Base-by-base conservation (phyloP, 805 yeast genomes). In the Wickerhamiella spandovensis region DNA sequence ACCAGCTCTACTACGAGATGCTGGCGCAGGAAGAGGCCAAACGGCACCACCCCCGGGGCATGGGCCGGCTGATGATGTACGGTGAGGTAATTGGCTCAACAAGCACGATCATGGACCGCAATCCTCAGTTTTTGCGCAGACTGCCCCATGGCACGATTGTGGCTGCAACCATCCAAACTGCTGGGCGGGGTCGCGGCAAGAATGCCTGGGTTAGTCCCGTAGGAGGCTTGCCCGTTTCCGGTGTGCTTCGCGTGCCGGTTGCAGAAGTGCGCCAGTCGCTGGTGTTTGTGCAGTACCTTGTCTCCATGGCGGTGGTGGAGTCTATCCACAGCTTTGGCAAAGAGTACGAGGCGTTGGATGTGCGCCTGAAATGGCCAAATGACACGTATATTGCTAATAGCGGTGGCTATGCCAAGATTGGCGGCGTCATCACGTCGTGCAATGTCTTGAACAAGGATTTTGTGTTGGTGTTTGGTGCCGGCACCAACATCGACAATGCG, bases 351-450 rank as follows among this genome's bases (percentile, higher is more conserved):
- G 82, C 78, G 44, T 66, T 92, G 57, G 97, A 95, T 0, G 72
- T 90, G 15, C 74, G 78, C 47, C 74, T 92, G 53, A 92, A 92
- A 63, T 92, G 99, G 99, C 99, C 99, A 1, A 92, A 92, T 63
- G 99, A 92, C 64, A 68, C 92, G 13, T 92, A 86, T 61, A 78
- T 82, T 3, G 63, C 78, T 58, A 79, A 77, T 50, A 45, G 47
- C 21, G 58, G 54, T 15, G 53, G 59, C 18, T 84, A 78, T 64
- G 77, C 78, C 18, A 90, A 90, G 62, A 75, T 89, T 8, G 80
- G 89, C 2, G 98, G 98, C 0, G 75, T 89, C 15, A 64, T 90
- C 45, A 87, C 89, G 37, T 89, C 86, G 63, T 82, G 95, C 2
- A 84, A 79, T 58, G 76, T 78, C 50, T 61, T 81, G 23, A 73